These are phyloP conservation scores for Phenoliferia sp. DNA, from an alignment of 1,284 basidiomycete species.

Conservation along the genomic window DNA sequence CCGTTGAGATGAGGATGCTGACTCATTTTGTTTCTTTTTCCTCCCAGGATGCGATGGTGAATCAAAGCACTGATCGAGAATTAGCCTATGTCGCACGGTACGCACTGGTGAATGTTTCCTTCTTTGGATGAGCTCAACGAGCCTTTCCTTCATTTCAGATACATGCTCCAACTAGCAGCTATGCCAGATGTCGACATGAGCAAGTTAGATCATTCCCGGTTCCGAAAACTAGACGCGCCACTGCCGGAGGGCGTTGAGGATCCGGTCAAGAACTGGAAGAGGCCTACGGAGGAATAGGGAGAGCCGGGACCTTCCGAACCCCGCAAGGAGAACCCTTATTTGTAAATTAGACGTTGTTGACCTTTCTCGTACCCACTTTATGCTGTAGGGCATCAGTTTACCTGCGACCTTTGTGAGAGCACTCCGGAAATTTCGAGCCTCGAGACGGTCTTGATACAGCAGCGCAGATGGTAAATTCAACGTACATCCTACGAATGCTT, in stretches of 20 bases:
- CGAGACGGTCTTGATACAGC: no score
- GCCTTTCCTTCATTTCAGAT: neutral
- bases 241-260: neutral
- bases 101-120: neutral
- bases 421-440: no score
- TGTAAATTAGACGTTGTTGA: no score
- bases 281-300: neutral
- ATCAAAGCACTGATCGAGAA: neutral
- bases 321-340: no score
- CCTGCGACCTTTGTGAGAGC: no score
- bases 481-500: no score
- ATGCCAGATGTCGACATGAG: neutral
- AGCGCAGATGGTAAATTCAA: no score
- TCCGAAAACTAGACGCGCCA: neutral
- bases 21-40: no score
- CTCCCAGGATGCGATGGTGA: neutral
- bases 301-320: no score
- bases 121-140: neutral
- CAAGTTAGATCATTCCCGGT: neutral
- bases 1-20: no score
- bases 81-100: neutral
- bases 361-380: no score
- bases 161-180: neutral
- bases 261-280: neutral
- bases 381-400: no score